These are phyloP conservation scores for Papiliotrema laurentii DNA, from an alignment of 1,284 basidiomycete genomes.

Conservation along the genomic window DNA sequence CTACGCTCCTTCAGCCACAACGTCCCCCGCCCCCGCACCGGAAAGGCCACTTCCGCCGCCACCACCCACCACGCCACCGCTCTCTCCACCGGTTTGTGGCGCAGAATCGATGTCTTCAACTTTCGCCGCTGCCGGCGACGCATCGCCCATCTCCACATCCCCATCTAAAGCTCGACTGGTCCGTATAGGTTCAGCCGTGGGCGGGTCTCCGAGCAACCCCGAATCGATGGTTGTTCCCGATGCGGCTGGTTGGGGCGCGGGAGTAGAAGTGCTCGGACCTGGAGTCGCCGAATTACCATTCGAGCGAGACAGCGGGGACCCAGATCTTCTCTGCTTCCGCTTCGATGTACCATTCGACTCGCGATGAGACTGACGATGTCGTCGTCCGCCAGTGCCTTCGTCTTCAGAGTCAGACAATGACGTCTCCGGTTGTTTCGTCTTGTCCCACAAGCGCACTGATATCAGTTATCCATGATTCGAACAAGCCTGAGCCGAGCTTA, in stretches of 20 bases:
- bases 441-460: conserved; percentile 42
- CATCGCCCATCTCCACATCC: neutral
- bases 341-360: conserved; percentile 9
- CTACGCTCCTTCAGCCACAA: conserved; percentile 20
- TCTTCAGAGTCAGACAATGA: conserved; percentile 54
- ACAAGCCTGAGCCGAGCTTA: conserved; percentile 27
- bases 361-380: conserved; percentile 43
- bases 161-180: neutral
- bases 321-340: conserved; percentile 3
- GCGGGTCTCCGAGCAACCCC: conserved; percentile 1
- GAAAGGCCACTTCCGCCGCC: too few species aligned
- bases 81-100: neutral
- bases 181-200: neutral
- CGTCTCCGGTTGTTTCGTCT: conserved; percentile 40
- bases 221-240: neutral
- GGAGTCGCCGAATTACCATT: neutral
- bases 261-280: neutral
- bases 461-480: neutral
- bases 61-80: neutral
- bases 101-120: too few species aligned
- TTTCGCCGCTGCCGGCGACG: neutral
- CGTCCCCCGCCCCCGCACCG: conserved; percentile 19
- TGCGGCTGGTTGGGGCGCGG: neutral
- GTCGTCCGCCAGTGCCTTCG: conserved; percentile 48
- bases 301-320: conserved; percentile 1